These are phyloP conservation scores for Pichia sp. DNA, from an alignment of 1,139 yeast genomes.

Conservation along the genomic window DNA sequence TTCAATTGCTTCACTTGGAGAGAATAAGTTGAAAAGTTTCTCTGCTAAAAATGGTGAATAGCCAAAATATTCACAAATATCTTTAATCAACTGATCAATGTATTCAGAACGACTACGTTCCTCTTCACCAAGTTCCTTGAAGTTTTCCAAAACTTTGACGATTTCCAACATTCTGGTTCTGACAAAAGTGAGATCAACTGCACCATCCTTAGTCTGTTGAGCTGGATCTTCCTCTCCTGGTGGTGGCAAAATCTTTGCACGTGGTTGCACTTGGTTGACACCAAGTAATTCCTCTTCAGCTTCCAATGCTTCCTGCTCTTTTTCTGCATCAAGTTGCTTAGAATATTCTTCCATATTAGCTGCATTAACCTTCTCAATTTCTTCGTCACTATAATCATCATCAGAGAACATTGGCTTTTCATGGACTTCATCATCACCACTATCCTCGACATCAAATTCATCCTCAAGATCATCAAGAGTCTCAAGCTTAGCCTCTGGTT, in stretches of 20 bases:
- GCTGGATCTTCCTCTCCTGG: constrained; percentile 47
- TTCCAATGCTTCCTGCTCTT: constrained; percentile 65
- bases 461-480: constrained; percentile 45
- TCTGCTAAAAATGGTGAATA: constrained; percentile 93
- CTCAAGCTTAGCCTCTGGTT: constrained; percentile 40
- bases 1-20: constrained; percentile 95
- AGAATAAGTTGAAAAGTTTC: constrained; percentile 80
- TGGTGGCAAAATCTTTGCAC: constrained; percentile 63
- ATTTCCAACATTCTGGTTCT: constrained; percentile 95
- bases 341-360: constrained; percentile 84
- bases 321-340: constrained; percentile 62
- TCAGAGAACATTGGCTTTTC: constrained; percentile 83
- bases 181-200: constrained; percentile 70
- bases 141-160: constrained; percentile 91
- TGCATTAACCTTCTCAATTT: constrained; percentile 72
- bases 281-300: constrained; percentile 69
- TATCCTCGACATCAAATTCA: constrained; percentile 27
- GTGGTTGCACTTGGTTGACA: constrained; percentile 55
- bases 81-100: constrained; percentile 65
- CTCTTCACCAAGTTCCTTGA: constrained; percentile 75
- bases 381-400: constrained; percentile 53
- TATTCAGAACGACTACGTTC: constrained; percentile 84
- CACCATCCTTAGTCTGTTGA: constrained; percentile 39
- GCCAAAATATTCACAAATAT: constrained; percentile 93
- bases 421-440: constrained; percentile 41